These are phyloP conservation scores for Balansia obtecta DNA, from an alignment of 2,329 filamentous ascomycete genomes.

Conservation along the genomic window DNA sequence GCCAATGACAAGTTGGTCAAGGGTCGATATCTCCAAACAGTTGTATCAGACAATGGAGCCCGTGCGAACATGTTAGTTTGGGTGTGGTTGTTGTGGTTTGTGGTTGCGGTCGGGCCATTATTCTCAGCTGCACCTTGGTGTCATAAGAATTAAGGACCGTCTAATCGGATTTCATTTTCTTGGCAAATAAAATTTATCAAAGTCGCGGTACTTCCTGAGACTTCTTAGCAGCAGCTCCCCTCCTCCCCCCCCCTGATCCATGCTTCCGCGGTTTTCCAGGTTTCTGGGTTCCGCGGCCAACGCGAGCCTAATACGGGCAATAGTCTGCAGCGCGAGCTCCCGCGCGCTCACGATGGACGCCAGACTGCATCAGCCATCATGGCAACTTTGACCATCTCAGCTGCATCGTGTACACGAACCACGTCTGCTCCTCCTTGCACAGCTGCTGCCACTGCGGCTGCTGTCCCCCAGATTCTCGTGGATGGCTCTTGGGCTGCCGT, in stretches of 20 bases:
- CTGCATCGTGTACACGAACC: conserved; percentile 81
- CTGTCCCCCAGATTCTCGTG: conserved; percentile 73
- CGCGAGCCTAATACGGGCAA: neutral
- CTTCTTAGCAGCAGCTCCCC: neutral
- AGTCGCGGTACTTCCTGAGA: conserved; percentile 6
- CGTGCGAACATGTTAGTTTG: neutral
- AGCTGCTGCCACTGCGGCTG: conserved; percentile 74
- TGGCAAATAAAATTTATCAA: conserved; percentile 1
- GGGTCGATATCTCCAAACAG: neutral
- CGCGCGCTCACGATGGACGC: conserved; percentile 25
- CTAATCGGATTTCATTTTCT: conserved; percentile 4
- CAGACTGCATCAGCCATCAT: conserved; percentile 92
- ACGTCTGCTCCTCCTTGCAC: conserved; percentile 83
- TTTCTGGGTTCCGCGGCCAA: conserved; percentile 1
- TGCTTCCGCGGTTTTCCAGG: neutral
- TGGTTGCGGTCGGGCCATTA: neutral
- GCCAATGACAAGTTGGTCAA: neutral
- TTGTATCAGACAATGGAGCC: neutral
- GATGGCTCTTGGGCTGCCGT: conserved; percentile 62
- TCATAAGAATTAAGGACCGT: neutral
- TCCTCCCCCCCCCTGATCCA: neutral
- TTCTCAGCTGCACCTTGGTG: conserved; percentile 1
- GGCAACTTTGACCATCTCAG: conserved; percentile 73
- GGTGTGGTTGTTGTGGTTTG: neutral
- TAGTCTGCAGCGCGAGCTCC: neutral